These are phyloP conservation scores for Phtheirospermum japonicum DNA, from an alignment of 257 asterid genomes.

Conservation along the genomic window DNA sequence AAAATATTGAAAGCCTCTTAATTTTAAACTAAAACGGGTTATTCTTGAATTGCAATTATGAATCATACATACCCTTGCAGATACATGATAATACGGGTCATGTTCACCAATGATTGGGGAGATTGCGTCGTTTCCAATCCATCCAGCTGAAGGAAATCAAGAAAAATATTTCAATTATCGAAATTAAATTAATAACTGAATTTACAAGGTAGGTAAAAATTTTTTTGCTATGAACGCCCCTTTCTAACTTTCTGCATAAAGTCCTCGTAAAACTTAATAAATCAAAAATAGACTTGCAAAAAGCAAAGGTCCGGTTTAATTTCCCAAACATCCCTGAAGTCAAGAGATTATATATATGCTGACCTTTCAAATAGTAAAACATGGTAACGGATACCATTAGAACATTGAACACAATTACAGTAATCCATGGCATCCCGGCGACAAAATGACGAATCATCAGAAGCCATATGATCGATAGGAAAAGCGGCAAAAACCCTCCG, in stretches of 20 bases:
- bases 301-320: background rate
- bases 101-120: conserved; percentile 95
- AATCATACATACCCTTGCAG: conserved; percentile 68
- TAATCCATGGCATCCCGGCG: conserved; percentile 94
- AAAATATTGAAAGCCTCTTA: background rate
- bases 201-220: background rate
- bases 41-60: background rate
- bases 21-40: conserved; percentile 6
- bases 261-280: background rate
- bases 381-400: conserved; percentile 79
- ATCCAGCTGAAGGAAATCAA: conserved; percentile 68
- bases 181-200: background rate
- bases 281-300: conserved; percentile 4
- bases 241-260: too few relatives aligned
- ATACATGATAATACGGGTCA: conserved; percentile 82
- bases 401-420: conserved; percentile 72
- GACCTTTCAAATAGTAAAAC: conserved; percentile 95
- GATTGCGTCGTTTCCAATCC: conserved; percentile 92
- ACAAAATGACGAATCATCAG: conserved; percentile 94
- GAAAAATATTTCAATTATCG: conserved; percentile 18
- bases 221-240: background rate
- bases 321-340: conserved; percentile 19
- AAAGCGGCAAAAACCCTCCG: conserved; percentile 91
- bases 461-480: conserved; percentile 91
- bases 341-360: conserved; percentile 27